phyloP scores from a whole-genome alignment of 305 asterid species.

The Nicotiana rustica region DNA sequence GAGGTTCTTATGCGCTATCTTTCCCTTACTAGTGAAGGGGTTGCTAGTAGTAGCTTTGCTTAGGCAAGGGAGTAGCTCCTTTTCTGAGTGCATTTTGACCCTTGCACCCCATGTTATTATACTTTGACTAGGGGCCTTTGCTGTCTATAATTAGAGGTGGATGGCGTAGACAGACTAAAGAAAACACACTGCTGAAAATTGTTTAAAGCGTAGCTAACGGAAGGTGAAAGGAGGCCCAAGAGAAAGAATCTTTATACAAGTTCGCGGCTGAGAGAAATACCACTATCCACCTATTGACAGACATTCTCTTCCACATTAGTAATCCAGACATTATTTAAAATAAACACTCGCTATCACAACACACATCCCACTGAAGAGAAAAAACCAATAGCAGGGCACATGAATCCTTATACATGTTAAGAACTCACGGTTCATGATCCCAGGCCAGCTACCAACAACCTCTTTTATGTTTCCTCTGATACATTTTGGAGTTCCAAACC shows the following conservation, averaged over 20 bases:
- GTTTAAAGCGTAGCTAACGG: neutral
- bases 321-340: neutral
- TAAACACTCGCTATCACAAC: neutral
- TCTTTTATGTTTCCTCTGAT: conserved; percentile 13
- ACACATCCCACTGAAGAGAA: neutral
- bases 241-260: neutral
- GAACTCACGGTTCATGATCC: neutral
- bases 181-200: neutral
- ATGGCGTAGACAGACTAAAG: neutral
- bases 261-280: neutral
- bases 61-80: neutral
- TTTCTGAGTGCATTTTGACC: neutral
- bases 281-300: neutral
- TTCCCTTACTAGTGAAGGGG: neutral
- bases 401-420: neutral
- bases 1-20: neutral
- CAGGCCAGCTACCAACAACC: neutral
- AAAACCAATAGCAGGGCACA: neutral
- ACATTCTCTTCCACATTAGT: neutral
- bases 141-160: neutral
- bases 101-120: conserved; percentile 26
- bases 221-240: conserved; percentile 19
- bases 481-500: neutral
- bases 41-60: neutral
- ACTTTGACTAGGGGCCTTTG: neutral